Conservation (phyloP, 148 eudicot genomes). For the Oxyria digyna region DNA sequence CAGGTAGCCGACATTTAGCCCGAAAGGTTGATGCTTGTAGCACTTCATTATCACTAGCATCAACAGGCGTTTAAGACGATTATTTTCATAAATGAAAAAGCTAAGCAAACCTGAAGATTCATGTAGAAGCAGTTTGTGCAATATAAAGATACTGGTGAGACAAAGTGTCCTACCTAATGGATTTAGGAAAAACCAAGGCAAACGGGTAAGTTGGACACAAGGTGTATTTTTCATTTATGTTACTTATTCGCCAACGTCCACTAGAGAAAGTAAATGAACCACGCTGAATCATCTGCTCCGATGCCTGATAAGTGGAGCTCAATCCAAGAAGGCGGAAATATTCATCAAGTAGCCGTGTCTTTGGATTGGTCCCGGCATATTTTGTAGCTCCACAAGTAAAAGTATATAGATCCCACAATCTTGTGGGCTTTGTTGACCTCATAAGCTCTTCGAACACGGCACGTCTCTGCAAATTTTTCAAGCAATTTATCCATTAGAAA, state of each 20-base stretch:
- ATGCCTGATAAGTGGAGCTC: slow-evolving; percentile 31
- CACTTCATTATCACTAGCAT: slow-evolving; percentile 75
- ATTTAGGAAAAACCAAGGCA: slow-evolving; percentile 81
- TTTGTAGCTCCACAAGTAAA: slow-evolving; percentile 60
- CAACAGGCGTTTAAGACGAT: slow-evolving; percentile 12
- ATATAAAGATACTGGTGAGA: background rate
- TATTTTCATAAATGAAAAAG: slow-evolving; percentile 4
- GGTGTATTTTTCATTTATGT: slow-evolving; percentile 55
- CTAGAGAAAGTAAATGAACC: slow-evolving; percentile 67
- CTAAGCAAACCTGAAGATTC: background rate
- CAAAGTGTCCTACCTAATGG: slow-evolving; percentile 47
- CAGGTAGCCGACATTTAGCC: slow-evolving; percentile 82
- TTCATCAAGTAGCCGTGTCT: slow-evolving; percentile 72
- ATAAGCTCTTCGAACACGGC: slow-evolving; percentile 69
- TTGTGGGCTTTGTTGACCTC: slow-evolving; percentile 61
- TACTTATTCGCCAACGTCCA: slow-evolving; percentile 84
- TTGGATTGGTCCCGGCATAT: slow-evolving; percentile 50
- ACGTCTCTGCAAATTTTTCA: slow-evolving; percentile 53
- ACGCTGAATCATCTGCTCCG: slow-evolving; percentile 47
- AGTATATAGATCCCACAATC: slow-evolving; percentile 90
- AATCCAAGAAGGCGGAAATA: slow-evolving; percentile 89
- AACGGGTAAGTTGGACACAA: slow-evolving; percentile 87
- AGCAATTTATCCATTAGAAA: background rate
- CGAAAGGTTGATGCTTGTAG: slow-evolving; percentile 87
- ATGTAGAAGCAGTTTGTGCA: background rate